Evolutionary conservation across 495 filamentous ascomycete species (phyloP).

Genomic region (Apiosordaria backusii): DNA sequence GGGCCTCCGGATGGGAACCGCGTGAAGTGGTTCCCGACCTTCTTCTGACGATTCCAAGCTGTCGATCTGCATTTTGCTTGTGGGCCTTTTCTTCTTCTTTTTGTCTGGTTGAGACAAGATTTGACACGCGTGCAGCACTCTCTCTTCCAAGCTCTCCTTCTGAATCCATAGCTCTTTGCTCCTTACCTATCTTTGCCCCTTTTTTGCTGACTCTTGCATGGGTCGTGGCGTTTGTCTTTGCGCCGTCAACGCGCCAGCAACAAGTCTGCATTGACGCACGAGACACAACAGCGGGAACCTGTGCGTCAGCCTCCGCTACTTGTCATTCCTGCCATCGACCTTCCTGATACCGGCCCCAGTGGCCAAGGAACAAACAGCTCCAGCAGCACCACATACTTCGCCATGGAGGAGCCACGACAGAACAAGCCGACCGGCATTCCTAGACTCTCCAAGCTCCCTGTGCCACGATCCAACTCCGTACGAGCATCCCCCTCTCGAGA

Average conservation of each 20-base stretch:
- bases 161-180: background rate
- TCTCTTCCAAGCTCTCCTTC: background rate
- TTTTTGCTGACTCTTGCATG: constrained; percentile 1
- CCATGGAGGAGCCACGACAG: constrained; percentile 36
- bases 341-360: background rate
- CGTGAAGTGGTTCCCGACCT: constrained; percentile 2
- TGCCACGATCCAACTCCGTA: constrained; percentile 29
- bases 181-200: background rate
- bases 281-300: constrained; percentile 14
- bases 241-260: constrained; percentile 13
- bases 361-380: background rate
- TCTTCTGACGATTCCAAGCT: background rate
- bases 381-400: constrained; percentile 10
- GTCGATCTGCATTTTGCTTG: constrained; percentile 6
- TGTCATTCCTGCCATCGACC: background rate
- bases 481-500: constrained; percentile 32
- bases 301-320: constrained; percentile 1
- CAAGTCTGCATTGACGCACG: constrained; percentile 3
- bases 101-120: background rate
- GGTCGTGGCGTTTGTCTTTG: background rate
- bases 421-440: constrained; percentile 28
- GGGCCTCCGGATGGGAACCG: background rate
- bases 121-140: background rate
- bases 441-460: constrained; percentile 31
- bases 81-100: background rate